Conservation (phyloP, 805 yeast species). For the Isabelozyma rhagii region DNA sequence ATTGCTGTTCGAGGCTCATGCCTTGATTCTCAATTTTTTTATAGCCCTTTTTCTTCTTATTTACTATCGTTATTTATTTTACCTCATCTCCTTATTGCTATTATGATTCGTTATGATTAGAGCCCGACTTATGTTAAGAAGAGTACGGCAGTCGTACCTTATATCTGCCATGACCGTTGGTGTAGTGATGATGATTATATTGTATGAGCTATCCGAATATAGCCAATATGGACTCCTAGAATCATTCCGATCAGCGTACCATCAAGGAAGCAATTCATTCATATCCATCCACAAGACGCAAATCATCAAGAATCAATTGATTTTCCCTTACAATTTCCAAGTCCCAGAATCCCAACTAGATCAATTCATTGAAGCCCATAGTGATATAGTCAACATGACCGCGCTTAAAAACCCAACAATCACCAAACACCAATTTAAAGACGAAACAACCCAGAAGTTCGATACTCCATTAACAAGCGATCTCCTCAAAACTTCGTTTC, state of each 20-base stretch:
- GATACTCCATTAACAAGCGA: background rate
- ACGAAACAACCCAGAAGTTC: background rate
- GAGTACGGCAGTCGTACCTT: background rate
- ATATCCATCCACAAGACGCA: background rate
- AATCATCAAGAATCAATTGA: slow-evolving; percentile 1
- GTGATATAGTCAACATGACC: background rate
- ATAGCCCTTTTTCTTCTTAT: no score
- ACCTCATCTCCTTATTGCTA: background rate
- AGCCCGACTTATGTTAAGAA: background rate
- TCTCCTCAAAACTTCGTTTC: slow-evolving; percentile 1
- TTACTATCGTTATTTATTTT: no score
- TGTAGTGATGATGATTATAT: background rate
- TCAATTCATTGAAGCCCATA: background rate
- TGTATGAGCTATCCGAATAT: background rate
- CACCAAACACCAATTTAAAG: background rate
- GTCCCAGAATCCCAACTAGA: background rate
- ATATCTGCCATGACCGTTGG: background rate
- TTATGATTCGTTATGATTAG: background rate
- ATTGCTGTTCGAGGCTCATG: no score
- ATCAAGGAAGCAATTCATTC: background rate
- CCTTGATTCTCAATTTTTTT: no score
- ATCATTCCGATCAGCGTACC: background rate
- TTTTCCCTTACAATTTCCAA: slow-evolving; percentile 1
- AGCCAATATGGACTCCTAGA: background rate
- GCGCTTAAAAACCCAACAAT: background rate